Percentiles rank a stretch among this genome's conserved stretches.
Evolutionary conservation across 2,329 filamentous ascomycete genomes (phyloP).

Genomic region (Xylariaceae sp.): DNA sequence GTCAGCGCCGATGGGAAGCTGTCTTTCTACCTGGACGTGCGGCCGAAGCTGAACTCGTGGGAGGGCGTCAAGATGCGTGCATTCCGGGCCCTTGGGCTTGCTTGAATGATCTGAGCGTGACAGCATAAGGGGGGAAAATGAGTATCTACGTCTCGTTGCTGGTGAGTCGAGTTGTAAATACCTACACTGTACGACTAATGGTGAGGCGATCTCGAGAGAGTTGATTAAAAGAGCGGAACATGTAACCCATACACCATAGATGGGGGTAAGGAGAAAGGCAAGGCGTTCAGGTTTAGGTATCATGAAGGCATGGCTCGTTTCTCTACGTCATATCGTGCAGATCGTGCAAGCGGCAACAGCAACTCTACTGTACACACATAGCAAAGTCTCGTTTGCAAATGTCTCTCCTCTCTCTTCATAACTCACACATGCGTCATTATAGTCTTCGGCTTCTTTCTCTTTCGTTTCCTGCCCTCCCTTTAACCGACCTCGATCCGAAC

Average conservation of each 20-base stretch:
- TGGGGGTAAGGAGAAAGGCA: background rate
- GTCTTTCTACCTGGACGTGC: conserved; percentile 63
- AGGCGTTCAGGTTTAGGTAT: conserved; percentile 19
- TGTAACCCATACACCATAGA: conserved; percentile 4
- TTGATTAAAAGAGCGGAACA: background rate
- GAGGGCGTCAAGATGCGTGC: conserved; percentile 64
- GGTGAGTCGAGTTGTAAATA: conserved; percentile 15
- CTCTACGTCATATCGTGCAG: conserved; percentile 6
- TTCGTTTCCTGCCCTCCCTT: conserved; percentile 1
- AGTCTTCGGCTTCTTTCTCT: conserved; percentile 22
- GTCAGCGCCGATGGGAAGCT: conserved; percentile 35
- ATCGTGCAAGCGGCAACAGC: background rate
- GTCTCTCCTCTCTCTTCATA: conserved; percentile 25
- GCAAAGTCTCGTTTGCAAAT: background rate
- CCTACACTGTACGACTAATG: conserved; percentile 18
- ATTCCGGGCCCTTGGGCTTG: conserved; percentile 45
- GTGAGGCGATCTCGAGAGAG: conserved; percentile 9
- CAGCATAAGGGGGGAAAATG: background rate
- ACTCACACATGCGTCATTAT: conserved; percentile 3
- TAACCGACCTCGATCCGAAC: conserved; percentile 37
- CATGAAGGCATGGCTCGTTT: conserved; percentile 11
- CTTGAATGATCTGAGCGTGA: conserved; percentile 28
- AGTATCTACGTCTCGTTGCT: background rate
- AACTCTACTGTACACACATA: conserved; percentile 18
- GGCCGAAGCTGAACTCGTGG: conserved; percentile 63